Evolutionary conservation across 2,329 filamentous ascomycete genomes (phyloP), one percentile per base, ranked within the genome.

Genomic region (Cladosporium velox): DNA sequence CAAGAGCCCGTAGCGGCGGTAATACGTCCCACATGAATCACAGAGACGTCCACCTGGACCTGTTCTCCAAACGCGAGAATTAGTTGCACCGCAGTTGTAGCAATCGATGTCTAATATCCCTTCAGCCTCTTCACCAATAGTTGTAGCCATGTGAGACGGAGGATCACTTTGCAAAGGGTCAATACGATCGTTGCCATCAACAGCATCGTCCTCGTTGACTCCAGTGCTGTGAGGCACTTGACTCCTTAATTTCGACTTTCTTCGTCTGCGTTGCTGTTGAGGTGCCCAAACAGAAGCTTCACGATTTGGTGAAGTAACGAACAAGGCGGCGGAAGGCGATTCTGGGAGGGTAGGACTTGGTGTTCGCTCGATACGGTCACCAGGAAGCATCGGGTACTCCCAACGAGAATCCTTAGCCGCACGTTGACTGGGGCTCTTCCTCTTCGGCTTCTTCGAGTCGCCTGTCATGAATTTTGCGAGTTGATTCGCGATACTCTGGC

Each of bases 401-500:
- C 72, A 75, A 21, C 65, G 66, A n/a, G 71, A 59, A 10, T 74
- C 68, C n/a, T 61, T 67, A 10, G 28, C 66, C 59, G 52, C 69
- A 38, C 28, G 65, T 30, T 60, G 65, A 38, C 47, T 67, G 34
- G 15, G 58, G 35, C 55, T 64, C 64, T 38, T 47, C 26, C 51
- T 65, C 67, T 59, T 68, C 66, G 70, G 69, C 35, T 65, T 67
- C 58, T 59, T 66, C 49, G 68, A 47, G 24, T 57, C 59, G 12
- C 65, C 64, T 18, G 67, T 62, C 66, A 77, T 75, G 51, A 75
- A 72, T 26, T 72, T 67, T 3, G 75, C 73, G 59, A 78, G 72
- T 62, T 77, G 74, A 21, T 72, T 71, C 10, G 76, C 77, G 51
- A 78, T 77, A 59, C 69, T 76, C 59, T 73, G 71, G 35, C 76